phyloP scores from a whole-genome alignment of 225 moss, liverwort and hornwort species.

The Climacium dendroides region DNA sequence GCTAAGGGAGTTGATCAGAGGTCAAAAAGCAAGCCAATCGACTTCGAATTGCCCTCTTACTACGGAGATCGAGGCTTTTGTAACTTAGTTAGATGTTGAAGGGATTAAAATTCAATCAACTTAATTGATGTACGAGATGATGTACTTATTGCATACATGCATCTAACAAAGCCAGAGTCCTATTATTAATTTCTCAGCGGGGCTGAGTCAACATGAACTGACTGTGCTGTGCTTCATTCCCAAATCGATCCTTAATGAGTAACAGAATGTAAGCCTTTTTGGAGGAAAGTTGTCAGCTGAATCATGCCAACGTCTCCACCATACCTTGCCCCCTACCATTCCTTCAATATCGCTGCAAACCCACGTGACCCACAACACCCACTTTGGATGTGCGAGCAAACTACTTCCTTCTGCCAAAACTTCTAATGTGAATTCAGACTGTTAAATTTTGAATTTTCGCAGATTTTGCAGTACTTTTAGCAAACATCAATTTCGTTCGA shows the following conservation, averaged over 20 bases:
- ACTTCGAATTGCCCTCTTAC: not conserved
- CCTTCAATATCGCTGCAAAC: not conserved
- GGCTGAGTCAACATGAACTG: not conserved
- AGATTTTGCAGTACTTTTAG: no score
- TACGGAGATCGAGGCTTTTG: not conserved
- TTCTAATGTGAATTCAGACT: not conserved
- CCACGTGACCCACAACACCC: not conserved
- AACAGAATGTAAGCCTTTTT: not conserved
- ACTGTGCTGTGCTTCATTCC: not conserved
- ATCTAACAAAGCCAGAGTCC: not conserved
- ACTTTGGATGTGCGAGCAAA: not conserved
- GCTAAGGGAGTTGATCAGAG: not conserved
- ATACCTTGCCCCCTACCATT: not conserved
- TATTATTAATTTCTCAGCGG: not conserved
- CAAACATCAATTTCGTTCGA: not conserved
- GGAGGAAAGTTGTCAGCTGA: not conserved
- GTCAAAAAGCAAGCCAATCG: not conserved
- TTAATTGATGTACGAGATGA: not conserved
- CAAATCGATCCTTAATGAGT: not conserved
- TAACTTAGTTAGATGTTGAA: no score
- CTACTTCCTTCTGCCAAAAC: not conserved
- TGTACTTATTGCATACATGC: not conserved
- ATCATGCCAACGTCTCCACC: not conserved
- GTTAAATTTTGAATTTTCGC: not conserved
- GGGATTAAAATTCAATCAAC: not conserved